Evolutionary conservation across 2,329 filamentous ascomycete genomes (phyloP), one percentile per base, ranked within the genome.

Genomic region (Fusarium sp.): DNA sequence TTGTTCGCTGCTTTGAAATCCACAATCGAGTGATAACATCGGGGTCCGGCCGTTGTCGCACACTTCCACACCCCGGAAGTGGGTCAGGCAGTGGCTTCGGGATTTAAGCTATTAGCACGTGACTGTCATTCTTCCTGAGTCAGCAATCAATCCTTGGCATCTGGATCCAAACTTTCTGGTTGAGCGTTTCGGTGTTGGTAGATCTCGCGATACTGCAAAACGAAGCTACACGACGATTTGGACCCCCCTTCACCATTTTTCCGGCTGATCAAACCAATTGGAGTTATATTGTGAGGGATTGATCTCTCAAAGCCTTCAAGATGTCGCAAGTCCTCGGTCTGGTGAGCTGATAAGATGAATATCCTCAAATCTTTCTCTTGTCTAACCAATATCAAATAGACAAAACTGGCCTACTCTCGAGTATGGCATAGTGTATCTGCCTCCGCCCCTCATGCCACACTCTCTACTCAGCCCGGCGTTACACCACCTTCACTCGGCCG

Each of bases 341-440:
- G 82, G 93, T 95, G 89, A 78, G 82, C 72, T 60, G 56, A 60
- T 25, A 33, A 32, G 15, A 67, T 19, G 21, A 42, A 61, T 60
- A 59, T 66, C 65, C 59, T 54, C 37, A 54, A 47, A 57, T 18
- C 44, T 47, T 69, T 59, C 32, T 60, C 32, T 28, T 25, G 63
- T 44, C 67, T 75, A 65, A 76, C 64, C 62, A 59, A 38, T 33
- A 16, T 56, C 40, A 35, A 50, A 47, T 78, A 98, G 95, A 98
- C 96, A 70, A 94, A 94, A 81, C 92, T 99, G 74, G 96, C 96
- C 85, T 99, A 98, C 88, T 95, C 95, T 50, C 92, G 97, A 79
- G 91, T 93, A 86, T 99, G 97, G 96, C 96, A 99, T 85, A 91
- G 93, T 74, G 82, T 91, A 83, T 98, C 88, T 82, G 96, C 87